Base-by-base conservation (phyloP, 179 eudicot genomes). In the Silene vulgaris region DNA sequence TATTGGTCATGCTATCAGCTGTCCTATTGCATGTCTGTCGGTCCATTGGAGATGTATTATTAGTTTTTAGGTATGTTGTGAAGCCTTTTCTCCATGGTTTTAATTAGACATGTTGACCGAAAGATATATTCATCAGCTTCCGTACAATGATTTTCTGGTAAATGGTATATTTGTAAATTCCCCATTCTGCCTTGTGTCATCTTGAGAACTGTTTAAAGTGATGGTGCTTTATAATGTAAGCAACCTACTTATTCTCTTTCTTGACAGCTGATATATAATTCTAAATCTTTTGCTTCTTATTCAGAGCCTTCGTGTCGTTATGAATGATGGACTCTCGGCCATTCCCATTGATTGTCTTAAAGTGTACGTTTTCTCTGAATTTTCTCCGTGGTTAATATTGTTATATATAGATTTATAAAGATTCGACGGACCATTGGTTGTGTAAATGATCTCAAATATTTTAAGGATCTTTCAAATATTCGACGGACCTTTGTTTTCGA, bases 241-340 rank as follows among this genome's bases (percentile, higher is more conserved):
- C 68, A 26, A 30, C 35, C 28, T 19, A 40, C 8, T 52, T 52
- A 13, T 52, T 45, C 68, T 74, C n/a, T 45, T 1, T 20, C 3
- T 32, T 29, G 28, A 21, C 59, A 61, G 64, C 50, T 59, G 52
- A 59, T 69, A n/a, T 67, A 16, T 45, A 32, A 73, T 56, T 59
- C 69, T 57, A 69, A 79, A 23, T 62, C 75, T 40, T 23, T 74
- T 80, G 72, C 75, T 72, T 76, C 73, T 68, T 79, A 48, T 87
- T 83, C 83, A 95, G 99, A 85, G 93, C 82, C 90, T 95, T 50
- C 97, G 97, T 66, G 89, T 95, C 32, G 88, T 92, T 62, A 92
- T 95, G 97, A 95, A 92, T 83, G 97, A 95, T 85, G 99, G 97
- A 37, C 87, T 95, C 66, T 89, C 97, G 61, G 81, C 90, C 69